Conservation (phyloP, 2,329 filamentous ascomycete species). For the Colletotrichum simmondsii region DNA sequence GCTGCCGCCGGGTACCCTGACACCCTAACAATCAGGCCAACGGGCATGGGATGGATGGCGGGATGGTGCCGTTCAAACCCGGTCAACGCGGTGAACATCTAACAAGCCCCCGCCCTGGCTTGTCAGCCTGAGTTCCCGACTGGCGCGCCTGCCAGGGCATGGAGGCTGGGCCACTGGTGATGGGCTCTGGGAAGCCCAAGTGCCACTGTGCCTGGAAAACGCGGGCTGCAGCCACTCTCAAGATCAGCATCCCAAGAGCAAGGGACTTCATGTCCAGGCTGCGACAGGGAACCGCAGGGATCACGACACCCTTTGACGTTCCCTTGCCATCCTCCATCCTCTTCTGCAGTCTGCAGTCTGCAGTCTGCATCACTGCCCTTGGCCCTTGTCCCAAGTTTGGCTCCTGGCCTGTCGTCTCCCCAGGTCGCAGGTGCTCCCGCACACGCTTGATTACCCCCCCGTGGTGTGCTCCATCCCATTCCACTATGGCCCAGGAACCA, state of each 20-base stretch:
- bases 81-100: not conserved
- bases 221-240: not conserved
- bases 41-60: not conserved
- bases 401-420: not conserved
- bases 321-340: not conserved
- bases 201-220: not conserved
- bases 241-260: not conserved
- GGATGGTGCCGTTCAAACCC: not conserved
- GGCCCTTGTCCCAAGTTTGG: not conserved
- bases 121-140: conserved; percentile 17
- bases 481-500: conserved; percentile 3
- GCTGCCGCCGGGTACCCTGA: not conserved
- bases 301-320: conserved; percentile 10
- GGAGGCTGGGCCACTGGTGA: not conserved
- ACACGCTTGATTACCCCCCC: not conserved
- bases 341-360: not conserved
- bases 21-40: not conserved
- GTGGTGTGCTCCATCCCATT: not conserved
- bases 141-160: conserved; percentile 20
- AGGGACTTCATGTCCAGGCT: not conserved
- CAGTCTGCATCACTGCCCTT: not conserved
- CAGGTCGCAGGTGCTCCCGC: conserved; percentile 3
- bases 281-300: not conserved
- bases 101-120: not conserved
- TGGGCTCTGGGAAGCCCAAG: not conserved